These are phyloP conservation scores for Terana coerulea DNA, from an alignment of 768 basidiomycete species.

Conservation along the genomic window DNA sequence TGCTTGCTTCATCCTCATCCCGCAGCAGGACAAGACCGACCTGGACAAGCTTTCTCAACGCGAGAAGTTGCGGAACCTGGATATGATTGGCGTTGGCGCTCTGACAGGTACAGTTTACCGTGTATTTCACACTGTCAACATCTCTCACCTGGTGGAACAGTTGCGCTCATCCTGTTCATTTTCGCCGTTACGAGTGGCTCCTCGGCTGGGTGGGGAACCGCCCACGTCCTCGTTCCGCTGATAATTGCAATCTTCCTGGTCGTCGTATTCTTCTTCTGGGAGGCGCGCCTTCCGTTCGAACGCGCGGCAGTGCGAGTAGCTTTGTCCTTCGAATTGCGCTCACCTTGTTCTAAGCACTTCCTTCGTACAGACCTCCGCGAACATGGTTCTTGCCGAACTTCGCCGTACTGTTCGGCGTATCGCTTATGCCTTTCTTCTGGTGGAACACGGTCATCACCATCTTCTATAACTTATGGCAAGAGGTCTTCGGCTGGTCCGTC, in stretches of 20 bases:
- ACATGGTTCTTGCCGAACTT: slow-evolving; percentile 39
- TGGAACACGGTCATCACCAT: slow-evolving; percentile 31
- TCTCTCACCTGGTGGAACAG: slow-evolving; percentile 11
- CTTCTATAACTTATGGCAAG: slow-evolving; percentile 33
- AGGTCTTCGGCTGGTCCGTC: slow-evolving; percentile 30
- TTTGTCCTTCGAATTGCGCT: too few species aligned
- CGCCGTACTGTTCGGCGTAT: slow-evolving; percentile 30
- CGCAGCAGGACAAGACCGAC: neutral
- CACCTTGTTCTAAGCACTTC: neutral
- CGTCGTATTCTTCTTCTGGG: slow-evolving; percentile 48
- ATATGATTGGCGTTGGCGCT: slow-evolving; percentile 26
- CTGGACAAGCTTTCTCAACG: neutral
- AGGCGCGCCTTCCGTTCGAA: slow-evolving; percentile 35
- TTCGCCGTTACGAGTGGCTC: slow-evolving; percentile 36
- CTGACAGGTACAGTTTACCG: slow-evolving; percentile 14
- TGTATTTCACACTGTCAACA: neutral
- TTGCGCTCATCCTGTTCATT: slow-evolving; percentile 26
- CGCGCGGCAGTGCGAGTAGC: slow-evolving; percentile 32
- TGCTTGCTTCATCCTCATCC: neutral
- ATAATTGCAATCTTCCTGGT: slow-evolving; percentile 39
- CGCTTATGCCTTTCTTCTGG: slow-evolving; percentile 38
- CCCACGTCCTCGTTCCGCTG: slow-evolving; percentile 42
- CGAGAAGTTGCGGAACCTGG: slow-evolving; percentile 15
- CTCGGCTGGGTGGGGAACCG: slow-evolving; percentile 43
- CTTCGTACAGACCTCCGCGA: slow-evolving; percentile 26